Evolutionary conservation across 2,329 filamentous ascomycete species (phyloP), one percentile per base, ranked within the genome.

Genomic region (Penicillium sp.): DNA sequence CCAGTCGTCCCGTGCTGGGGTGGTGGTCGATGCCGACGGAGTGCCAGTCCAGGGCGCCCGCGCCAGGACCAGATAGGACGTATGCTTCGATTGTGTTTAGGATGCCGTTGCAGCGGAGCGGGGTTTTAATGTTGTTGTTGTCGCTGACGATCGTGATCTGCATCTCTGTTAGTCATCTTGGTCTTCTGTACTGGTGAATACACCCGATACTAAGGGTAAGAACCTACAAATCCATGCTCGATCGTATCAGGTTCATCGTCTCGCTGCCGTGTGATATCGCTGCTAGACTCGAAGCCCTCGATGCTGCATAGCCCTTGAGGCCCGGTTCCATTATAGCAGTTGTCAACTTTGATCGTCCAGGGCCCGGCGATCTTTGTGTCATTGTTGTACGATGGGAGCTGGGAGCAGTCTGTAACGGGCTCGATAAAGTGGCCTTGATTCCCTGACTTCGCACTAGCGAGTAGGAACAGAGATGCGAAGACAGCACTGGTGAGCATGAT

Each of bases 81-180:
- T 48, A 34, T 4, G 59, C 60, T 55, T 63, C 59, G n/a, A 61
- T 55, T 13, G 27, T 55, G 10, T 56, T 51, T 10, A 60, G 41
- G 27, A 50, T 43, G 27, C 56, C 60, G 43, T 63, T 63, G 59
- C 60, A 63, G 51, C 60, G 60, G 15, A 63, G 43, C 16, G 52
- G 23, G 9, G 57, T 59, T 27, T 55, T 55, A 11, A 34, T 5
- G 19, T 43, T 47, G 3, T 57, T 19, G 5, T 34, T 21, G 15
- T 38, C 41, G 52, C 53, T 53, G 10, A 39, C 36, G 21, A 60
- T 60, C 3, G 51, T 58, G 34, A 63, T 51, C 60, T 63, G 31
- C 10, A 23, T 38, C 3, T 5, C 2, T 19, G 13, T 48, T 39
- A 48, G n/a, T 53, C 13, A 51, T n/a, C 3, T 23, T 7, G 21